These are phyloP conservation scores for Suhomyces faveliae DNA, from an alignment of 805 yeast species.

Conservation along the genomic window DNA sequence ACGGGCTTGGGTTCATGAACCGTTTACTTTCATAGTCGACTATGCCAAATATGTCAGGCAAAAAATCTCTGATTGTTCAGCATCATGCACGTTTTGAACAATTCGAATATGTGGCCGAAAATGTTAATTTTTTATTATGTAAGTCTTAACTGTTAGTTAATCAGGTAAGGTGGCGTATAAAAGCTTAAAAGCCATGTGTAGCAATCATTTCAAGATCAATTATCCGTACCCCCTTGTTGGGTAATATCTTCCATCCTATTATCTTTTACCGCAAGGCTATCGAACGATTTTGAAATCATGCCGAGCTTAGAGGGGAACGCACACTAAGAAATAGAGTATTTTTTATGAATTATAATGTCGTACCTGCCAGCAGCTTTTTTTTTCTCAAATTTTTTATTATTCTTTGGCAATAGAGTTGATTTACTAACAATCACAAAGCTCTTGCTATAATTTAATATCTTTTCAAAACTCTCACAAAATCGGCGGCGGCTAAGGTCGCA, in stretches of 20 bases:
- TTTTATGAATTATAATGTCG: background rate
- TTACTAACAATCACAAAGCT: background rate
- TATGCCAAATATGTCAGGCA: background rate
- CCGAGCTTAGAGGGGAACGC: background rate
- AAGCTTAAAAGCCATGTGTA: background rate
- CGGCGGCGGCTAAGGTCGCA: background rate
- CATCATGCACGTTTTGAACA: background rate
- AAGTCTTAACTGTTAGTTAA: background rate
- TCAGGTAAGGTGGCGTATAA: background rate
- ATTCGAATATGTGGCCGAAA: background rate
- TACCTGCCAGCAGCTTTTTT: slow-evolving; percentile 1
- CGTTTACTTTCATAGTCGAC: background rate
- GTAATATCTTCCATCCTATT: too few relatives aligned
- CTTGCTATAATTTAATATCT: background rate
- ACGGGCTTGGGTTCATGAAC: background rate
- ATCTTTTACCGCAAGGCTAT: too few relatives aligned
- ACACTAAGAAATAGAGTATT: background rate
- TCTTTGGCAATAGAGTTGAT: background rate
- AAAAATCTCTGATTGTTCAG: background rate
- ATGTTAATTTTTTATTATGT: background rate
- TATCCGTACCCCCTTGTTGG: background rate
- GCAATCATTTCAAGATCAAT: background rate
- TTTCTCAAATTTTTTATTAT: background rate
- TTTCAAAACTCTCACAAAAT: background rate
- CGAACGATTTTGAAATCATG: background rate